A percentile compares a stretch with the other conserved stretches of the same genome.
Conservation (phyloP, 2,329 filamentous ascomycete species). For the Aspergillus tamarii region DNA sequence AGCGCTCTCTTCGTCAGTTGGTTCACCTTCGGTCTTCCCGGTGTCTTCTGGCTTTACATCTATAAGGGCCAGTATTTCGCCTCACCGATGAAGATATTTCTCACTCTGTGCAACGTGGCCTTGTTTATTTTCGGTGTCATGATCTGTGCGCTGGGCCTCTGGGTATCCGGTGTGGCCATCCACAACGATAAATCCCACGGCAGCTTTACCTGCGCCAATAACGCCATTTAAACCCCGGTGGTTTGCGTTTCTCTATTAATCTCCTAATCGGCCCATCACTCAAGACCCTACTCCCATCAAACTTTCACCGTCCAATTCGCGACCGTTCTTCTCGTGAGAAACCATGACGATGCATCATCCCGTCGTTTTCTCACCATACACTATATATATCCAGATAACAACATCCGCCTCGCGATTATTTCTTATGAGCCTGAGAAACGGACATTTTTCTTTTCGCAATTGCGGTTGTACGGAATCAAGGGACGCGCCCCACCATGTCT, state of each 20-base stretch:
- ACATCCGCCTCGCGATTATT: background rate
- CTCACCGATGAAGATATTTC: slow-evolving; percentile 46
- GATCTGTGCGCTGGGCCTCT: slow-evolving; percentile 43
- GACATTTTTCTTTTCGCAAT: background rate
- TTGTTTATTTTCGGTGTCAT: slow-evolving; percentile 42
- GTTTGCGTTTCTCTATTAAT: background rate
- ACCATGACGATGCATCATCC: background rate
- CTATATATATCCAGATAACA: background rate
- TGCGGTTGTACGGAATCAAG: background rate
- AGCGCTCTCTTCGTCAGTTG: slow-evolving; percentile 65
- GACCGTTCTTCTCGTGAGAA: background rate
- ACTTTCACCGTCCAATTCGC: background rate
- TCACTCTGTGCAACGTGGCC: slow-evolving; percentile 48
- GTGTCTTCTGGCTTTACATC: slow-evolving; percentile 53
- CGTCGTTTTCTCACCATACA: background rate
- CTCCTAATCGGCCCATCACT: background rate
- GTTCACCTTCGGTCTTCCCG: slow-evolving; percentile 60
- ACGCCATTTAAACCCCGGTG: slow-evolving; percentile 21
- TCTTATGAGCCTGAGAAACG: background rate
- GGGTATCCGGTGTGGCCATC: slow-evolving; percentile 41
- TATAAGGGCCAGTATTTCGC: slow-evolving; percentile 47
- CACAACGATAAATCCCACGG: slow-evolving; percentile 34
- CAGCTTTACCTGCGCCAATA: slow-evolving; percentile 45
- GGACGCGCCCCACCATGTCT: background rate
- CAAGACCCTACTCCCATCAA: background rate